Evolutionary conservation across 179 eudicot genomes (phyloP).

Genomic region (Silene coronaria): DNA sequence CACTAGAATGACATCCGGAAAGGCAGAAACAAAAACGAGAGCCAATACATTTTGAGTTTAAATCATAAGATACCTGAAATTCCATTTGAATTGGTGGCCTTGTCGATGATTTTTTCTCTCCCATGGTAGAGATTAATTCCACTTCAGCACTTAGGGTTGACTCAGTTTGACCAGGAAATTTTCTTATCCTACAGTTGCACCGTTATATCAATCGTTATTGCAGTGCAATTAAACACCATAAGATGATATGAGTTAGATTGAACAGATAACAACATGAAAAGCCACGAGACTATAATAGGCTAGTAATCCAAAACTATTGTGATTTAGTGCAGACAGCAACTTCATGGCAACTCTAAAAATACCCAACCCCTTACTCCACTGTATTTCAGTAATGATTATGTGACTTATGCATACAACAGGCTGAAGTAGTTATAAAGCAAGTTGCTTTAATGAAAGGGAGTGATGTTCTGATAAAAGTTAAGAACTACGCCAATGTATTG

Average conservation of each 20-base stretch:
- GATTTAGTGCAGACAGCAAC: background rate
- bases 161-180: constrained; percentile 99
- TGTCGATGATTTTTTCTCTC: constrained; percentile 92
- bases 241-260: background rate
- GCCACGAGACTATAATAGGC: background rate
- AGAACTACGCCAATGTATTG: background rate
- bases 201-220: constrained; percentile 4
- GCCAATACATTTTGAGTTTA: background rate
- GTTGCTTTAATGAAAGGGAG: background rate
- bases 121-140: constrained; percentile 90
- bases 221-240: constrained; percentile 1
- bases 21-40: background rate
- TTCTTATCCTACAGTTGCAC: constrained; percentile 64
- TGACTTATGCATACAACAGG: background rate
- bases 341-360: background rate
- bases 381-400: background rate
- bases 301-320: background rate
- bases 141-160: constrained; percentile 97
- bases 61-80: constrained; percentile 59
- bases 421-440: background rate
- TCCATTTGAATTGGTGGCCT: constrained; percentile 99
- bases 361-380: background rate
- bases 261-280: constrained; percentile 1
- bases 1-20: background rate
- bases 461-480: background rate